Base-by-base conservation (phyloP, 139 green algal genomes). In the Chlamydomonas applanata region DNA sequence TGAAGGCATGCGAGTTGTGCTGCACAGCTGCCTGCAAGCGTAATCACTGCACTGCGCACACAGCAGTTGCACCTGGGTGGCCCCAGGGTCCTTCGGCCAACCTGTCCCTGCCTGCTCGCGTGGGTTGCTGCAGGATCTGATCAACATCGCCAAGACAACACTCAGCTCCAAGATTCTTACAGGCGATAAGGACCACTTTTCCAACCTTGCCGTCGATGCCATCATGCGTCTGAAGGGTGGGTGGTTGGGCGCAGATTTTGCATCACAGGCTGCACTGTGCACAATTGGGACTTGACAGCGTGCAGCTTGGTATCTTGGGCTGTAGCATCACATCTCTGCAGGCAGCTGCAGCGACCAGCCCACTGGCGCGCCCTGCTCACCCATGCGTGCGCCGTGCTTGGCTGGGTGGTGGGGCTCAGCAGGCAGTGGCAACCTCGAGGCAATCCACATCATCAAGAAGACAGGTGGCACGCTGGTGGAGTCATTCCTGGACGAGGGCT, bases 381-480 rank as follows among this genome's bases (percentile, higher is more conserved):
- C 46, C 46, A 56, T 24, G 46, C 14, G 17, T 56, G 46, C 17
- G 14, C 46, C 46, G 14, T 14, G 46, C n/a, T n/a, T n/a, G n/a
- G n/a, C n/a, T n/a, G n/a, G n/a, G n/a, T n/a, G n/a, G n/a, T n/a
- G n/a, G n/a, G n/a, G n/a, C n/a, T n/a, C n/a, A n/a, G 52, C 70
- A 75, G 77, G 80, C 57, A 91, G 77, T 56, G 88, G 80, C n/a
- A 96, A 98, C 84, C 86, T 99, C 69, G 95, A 98, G 77, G 85
- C 91, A 40, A 99, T 99, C 76, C 91, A 99, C 83, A 93, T 99
- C 85, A 96, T 99, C 86, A 98, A 99, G 86, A 98, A 98, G 83
- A 71, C 91, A 4, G 96, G 96, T 4, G 96, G 96, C 20, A 94
- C 93, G 1, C 84, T 99, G 49, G 82, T 87, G 68, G 94, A 99